phyloP scores from a whole-genome alignment of 108 stramenopile genomes.

The Asterionellopsis glacialis region DNA sequence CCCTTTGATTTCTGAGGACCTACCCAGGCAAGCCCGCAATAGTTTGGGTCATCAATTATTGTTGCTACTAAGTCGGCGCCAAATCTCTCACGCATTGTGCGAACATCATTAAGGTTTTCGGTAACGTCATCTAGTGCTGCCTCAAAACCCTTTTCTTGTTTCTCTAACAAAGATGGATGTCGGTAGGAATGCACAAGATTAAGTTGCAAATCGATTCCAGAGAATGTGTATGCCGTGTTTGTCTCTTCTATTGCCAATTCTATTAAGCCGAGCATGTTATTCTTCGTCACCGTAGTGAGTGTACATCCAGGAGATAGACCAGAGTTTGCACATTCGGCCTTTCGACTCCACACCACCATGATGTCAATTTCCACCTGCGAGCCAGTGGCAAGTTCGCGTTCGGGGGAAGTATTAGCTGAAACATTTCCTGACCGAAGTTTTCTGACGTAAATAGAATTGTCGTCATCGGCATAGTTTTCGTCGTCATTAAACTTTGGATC shows the following conservation, averaged over 20 bases:
- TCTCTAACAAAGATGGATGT: background rate
- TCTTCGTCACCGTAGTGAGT: background rate
- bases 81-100: slow-evolving; percentile 13
- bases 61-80: slow-evolving; percentile 33
- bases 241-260: slow-evolving; percentile 19
- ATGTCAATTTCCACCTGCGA: no score
- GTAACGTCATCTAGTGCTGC: slow-evolving; percentile 3
- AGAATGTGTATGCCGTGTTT: slow-evolving; percentile 23
- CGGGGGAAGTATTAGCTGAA: no score
- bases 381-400: no score
- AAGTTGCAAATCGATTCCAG: slow-evolving; percentile 16
- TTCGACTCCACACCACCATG: no score
- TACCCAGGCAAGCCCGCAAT: slow-evolving; percentile 24
- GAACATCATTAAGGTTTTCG: slow-evolving; percentile 8
- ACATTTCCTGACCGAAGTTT: no score
- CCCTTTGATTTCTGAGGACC: background rate
- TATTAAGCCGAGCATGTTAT: slow-evolving; percentile 16
- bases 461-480: no score
- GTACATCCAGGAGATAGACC: no score
- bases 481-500: no score
- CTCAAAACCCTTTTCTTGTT: slow-evolving; percentile 2
- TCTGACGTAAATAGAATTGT: no score
- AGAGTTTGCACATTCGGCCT: no score
- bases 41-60: slow-evolving; percentile 7
- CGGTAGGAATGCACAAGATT: slow-evolving; percentile 17